Evolutionary conservation across 257 asterid genomes (phyloP).

Genomic region (Verbascum thapsus): DNA sequence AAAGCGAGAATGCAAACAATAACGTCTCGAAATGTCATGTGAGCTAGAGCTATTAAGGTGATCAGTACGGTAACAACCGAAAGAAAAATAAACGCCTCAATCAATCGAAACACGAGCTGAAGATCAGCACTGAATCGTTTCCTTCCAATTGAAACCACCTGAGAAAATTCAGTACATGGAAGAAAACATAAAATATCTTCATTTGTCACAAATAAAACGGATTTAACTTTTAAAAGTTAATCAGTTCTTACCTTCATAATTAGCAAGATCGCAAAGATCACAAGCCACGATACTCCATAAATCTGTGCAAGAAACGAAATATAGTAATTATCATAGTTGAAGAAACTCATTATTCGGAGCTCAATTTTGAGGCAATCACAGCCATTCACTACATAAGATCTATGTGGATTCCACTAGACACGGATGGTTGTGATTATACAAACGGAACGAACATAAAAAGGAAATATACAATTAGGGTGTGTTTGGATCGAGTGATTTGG

Average conservation of each 20-base stretch:
- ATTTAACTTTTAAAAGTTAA: not conserved
- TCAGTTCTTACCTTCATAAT: slow-evolving; percentile 65
- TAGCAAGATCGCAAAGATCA: slow-evolving; percentile 59
- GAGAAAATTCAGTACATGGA: slow-evolving; percentile 32
- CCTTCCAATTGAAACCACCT: slow-evolving; percentile 77
- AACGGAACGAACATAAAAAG: slow-evolving; percentile 2
- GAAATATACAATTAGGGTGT: not conserved
- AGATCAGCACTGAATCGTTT: slow-evolving; percentile 74
- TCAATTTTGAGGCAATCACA: too few relatives aligned
- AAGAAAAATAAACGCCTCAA: slow-evolving; percentile 69
- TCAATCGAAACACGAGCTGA: slow-evolving; percentile 80
- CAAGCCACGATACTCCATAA: slow-evolving; percentile 85
- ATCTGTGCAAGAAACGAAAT: slow-evolving; percentile 51
- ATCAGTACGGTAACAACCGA: slow-evolving; percentile 60
- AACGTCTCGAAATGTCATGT: slow-evolving; percentile 75
- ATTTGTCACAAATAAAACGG: not conserved
- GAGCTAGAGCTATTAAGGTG: slow-evolving; percentile 56
- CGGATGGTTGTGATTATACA: not conserved
- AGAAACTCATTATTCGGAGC: not conserved
- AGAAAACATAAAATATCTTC: not conserved
- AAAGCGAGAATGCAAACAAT: slow-evolving; percentile 86
- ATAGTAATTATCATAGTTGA: not conserved
- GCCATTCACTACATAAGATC: too few relatives aligned
- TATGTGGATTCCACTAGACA: too few relatives aligned
- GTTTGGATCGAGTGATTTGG: too few relatives aligned